Conservation (phyloP, 2,329 filamentous ascomycete genomes). For the Lojkania enalia region DNA sequence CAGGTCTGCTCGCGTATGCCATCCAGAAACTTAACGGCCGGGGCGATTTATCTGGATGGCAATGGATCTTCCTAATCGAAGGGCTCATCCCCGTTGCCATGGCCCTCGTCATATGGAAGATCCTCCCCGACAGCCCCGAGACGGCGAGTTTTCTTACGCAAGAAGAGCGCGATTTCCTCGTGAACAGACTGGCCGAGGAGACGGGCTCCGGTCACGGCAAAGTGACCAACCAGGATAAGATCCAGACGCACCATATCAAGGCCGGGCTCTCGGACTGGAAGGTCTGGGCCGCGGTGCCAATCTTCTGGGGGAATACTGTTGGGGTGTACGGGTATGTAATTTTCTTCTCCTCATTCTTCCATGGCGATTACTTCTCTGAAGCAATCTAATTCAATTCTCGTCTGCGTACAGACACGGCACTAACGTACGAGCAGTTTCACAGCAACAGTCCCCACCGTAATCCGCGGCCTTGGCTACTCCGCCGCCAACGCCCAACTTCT, state of each 20-base stretch:
- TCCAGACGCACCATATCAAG: slow-evolving; percentile 52
- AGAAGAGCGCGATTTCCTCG: slow-evolving; percentile 37
- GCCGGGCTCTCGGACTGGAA: slow-evolving; percentile 51
- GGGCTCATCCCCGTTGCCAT: slow-evolving; percentile 37
- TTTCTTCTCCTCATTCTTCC: too few species aligned
- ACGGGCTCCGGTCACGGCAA: slow-evolving; percentile 51
- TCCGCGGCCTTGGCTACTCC: slow-evolving; percentile 48
- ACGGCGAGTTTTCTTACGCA: slow-evolving; percentile 45
- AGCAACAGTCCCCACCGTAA: slow-evolving; percentile 48
- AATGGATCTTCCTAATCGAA: slow-evolving; percentile 36
- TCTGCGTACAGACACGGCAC: too few species aligned
- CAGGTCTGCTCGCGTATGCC: slow-evolving; percentile 39
- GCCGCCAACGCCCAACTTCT: slow-evolving; percentile 47
- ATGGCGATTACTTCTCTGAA: too few species aligned
- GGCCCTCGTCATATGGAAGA: slow-evolving; percentile 55
- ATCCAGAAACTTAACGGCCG: slow-evolving; percentile 39
- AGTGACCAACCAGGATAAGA: slow-evolving; percentile 54
- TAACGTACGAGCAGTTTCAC: slow-evolving; percentile 35
- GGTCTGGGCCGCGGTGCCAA: slow-evolving; percentile 42
- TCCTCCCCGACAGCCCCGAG: slow-evolving; percentile 55
- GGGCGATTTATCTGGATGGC: slow-evolving; percentile 34
- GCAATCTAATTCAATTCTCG: too few species aligned
- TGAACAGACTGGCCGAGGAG: slow-evolving; percentile 43
- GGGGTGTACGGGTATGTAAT: too few species aligned
- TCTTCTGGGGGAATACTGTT: slow-evolving; percentile 44